Base-by-base conservation (phyloP, 208 protist species). In the Leishmania turanica region DNA sequence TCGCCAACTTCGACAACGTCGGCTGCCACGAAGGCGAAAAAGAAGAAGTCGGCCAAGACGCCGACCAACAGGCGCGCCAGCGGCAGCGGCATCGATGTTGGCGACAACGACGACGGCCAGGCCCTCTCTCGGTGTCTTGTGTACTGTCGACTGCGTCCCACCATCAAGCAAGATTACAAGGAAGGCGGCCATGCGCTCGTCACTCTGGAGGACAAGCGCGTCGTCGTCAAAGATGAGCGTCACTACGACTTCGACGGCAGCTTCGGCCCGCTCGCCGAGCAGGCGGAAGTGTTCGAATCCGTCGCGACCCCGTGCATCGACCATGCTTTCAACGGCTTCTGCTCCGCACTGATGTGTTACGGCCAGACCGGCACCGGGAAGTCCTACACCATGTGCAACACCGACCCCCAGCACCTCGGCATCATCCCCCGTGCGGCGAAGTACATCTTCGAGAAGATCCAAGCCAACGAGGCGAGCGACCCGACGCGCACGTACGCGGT, bases 281-380 rank as follows among this genome's bases (percentile, higher is more conserved):
- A 98, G 79, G 80, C 88, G 34, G 87, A 96, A 9, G 86, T 98
- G 2, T 97, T 98, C 81, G 75, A 94, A 34, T 68, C 88, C n/a
- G 91, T 96, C 27, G 93, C 93, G 15, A 80, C 92, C 3, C 92
- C 95, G 2, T 96, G 92, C 69, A 88, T 98, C 51, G 86, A 92
- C 49, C 92, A 97, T 78, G 92, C 94, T 31, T 94, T 98, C 79
- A 89, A 96, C 37, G 96, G 96, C 24, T 97, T 96, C 86, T 95
- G 90, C 77, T 91, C 91, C 8, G 94, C 96, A 0, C 81, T 98
- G 40, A 97, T 98, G 93, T 96, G 93, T 79, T 98, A 98, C 84
- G 96, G 96, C 0, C 96, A 97, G 84, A 98, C 96, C 15, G 95
- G 95, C 70, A 97, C 96, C 0, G 96, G 96, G 53, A 98, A 98